Base-by-base conservation (phyloP, 116 monocot species). In the Dioscorea cayenensis region DNA sequence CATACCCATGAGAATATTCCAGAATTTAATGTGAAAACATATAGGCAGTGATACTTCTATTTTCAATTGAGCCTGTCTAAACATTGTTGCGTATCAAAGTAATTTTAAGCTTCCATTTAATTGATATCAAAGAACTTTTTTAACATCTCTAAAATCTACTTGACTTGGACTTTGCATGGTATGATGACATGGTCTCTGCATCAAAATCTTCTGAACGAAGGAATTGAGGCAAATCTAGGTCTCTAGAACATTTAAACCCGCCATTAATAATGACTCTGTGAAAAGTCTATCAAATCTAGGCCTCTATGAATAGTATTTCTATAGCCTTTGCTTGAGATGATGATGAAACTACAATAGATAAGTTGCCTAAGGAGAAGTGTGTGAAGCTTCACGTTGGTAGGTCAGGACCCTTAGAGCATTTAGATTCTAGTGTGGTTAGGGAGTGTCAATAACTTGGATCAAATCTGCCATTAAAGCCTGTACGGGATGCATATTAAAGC, bases 301-400 rank as follows among this genome's bases (percentile, higher is more conserved):
- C n/a, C n/a, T n/a, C n/a, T 70, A 65, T 52, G 17, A 72, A 71
- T 71, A 71, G 67, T 52, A 65, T 51, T 73, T 61, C 63, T 51
- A 48, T 36, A 77, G 69, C 69, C 72, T 90, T 84, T 20, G 86
- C 90, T 36, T 90, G 86, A 77, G 77, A 80, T 71, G 80, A 85
- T 70, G 85, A 81, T 60, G 70, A 65, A 50, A 27, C 75, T 72
- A 20, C 65, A 27, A 65, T 60, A 51, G 63, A 49, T 20, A 73
- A 60, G 14, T 43, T 38, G n/a, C 16, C 52, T 43, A 65, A 52
- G 14, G 52, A 68, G 64, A 69, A 6, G n/a, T 11, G 51, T 66
- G 27, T 19, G 8, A 70, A 28, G 8, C 28, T 70, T 49, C 35
- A 66, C 16, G 35, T 50, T 50, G 64, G 22, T 17, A 64, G 43